Base-by-base conservation (phyloP, 805 yeast species). In the Kodamaea leandrae region DNA sequence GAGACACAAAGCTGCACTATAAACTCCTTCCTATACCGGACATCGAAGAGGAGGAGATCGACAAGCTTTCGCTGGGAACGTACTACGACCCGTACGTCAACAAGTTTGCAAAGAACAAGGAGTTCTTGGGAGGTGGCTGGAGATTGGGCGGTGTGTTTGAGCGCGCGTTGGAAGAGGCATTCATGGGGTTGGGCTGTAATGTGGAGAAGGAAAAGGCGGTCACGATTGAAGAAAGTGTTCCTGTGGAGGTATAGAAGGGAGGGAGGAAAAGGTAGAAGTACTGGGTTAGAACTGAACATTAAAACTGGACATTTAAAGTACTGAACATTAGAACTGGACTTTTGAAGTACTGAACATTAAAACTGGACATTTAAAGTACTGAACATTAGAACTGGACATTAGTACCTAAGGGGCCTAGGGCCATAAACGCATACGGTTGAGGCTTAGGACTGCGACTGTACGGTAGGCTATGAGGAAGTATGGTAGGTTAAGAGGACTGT, bases 121-220 rank as follows among this genome's bases (percentile, higher is more conserved):
- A 82, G 48, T 88, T 75, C 53, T 72, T 76, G 50, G 98, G 96
- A 3, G 82, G 93, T 10, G 99, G 99, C 1, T 89, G 89, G 74
- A 75, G 81, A 45, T 69, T 86, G 20, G 77, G 78, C 37, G 68
- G 65, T 23, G 89, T 85, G 14, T 86, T 83, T 55, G 79, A 80
- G 49, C 77, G 91, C 49, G 82, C 91, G 4, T 66, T 93, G 39
- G 84, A 85, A 43, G 93, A 86, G 50, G 97, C 98, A 4, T 91
- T 90, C 52, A 78, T 82, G 66, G 97, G 98, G 0, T 67, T 93
- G 45, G 90, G 87, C 12, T 89, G 96, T 59, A 74, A 83, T 43
- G 76, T 93, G 19, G 83, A 79, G 32, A 41, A 50, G 37, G 74
- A 69, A 41, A 67, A 66, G 49, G 32, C 26, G 16, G 39, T 6